Percentiles rank a stretch among this genome's conserved stretches.
Conservation (phyloP, 208 protist species). For the Crithidia thermophila region DNA sequence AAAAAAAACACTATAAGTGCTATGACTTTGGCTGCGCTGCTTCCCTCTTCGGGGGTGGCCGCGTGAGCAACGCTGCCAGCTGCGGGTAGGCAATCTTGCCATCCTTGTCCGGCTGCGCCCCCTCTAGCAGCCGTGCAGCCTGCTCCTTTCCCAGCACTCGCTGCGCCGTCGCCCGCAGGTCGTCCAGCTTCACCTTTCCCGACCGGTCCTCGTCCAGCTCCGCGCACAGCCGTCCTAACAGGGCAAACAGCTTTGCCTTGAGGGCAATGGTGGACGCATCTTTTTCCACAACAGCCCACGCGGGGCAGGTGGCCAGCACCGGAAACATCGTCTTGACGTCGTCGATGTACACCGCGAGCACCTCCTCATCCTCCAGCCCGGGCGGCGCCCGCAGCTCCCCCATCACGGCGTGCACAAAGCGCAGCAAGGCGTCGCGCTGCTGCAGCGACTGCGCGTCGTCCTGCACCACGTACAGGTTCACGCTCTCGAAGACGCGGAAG, state of each 20-base stretch:
- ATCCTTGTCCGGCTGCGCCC: constrained; percentile 64
- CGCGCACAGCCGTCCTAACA: constrained; percentile 66
- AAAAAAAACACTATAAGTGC: no score
- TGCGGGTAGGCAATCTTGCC: constrained; percentile 82
- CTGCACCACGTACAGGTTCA: constrained; percentile 45
- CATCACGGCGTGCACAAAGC: constrained; percentile 62
- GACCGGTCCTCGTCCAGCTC: constrained; percentile 69
- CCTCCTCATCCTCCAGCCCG: constrained; percentile 58
- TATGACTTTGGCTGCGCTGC: neutral
- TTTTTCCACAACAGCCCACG: constrained; percentile 52
- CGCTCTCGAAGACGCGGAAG: constrained; percentile 73
- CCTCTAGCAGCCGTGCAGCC: constrained; percentile 58
- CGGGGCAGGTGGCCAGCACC: constrained; percentile 30
- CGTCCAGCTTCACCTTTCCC: constrained; percentile 60
- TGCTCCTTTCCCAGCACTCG: constrained; percentile 66
- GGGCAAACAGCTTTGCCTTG: constrained; percentile 57
- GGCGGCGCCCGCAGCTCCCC: constrained; percentile 44
- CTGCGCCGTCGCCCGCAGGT: constrained; percentile 54
- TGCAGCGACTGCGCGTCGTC: constrained; percentile 30
- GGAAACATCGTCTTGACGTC: constrained; percentile 72
- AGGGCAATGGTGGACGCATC: constrained; percentile 54
- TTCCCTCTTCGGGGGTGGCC: constrained; percentile 33
- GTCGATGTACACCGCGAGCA: constrained; percentile 70
- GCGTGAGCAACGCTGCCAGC: constrained; percentile 68
- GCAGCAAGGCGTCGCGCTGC: constrained; percentile 33